Evolutionary conservation across 1,139 yeast species (phyloP).

Genomic region (Geotrichum fermentans): DNA sequence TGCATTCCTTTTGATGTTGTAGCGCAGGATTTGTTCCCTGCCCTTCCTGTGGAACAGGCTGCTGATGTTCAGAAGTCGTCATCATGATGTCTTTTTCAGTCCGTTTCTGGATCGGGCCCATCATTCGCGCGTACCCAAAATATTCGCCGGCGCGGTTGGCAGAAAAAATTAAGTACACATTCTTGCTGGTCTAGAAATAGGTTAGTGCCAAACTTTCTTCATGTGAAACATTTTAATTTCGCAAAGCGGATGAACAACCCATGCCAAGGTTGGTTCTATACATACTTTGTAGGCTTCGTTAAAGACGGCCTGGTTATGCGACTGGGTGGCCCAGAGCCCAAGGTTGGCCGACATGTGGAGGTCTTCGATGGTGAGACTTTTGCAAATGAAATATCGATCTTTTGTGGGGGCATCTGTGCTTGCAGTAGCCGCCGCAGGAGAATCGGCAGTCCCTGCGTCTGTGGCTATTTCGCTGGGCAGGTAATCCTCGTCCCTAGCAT

Average conservation of each 20-base stretch:
- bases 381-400: constrained; percentile 39
- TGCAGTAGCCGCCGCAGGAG: not conserved
- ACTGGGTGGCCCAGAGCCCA: constrained; percentile 41
- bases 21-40: not conserved
- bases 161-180: constrained; percentile 40
- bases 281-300: constrained; percentile 35
- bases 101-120: constrained; percentile 25
- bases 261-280: not conserved
- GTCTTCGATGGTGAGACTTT: constrained; percentile 39
- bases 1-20: not conserved
- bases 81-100: not conserved
- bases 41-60: not conserved
- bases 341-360: constrained; percentile 34
- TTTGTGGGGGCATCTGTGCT: not conserved
- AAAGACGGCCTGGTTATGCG: constrained; percentile 37
- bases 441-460: not conserved
- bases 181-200: constrained; percentile 26
- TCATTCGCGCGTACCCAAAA: constrained; percentile 41
- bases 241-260: not conserved
- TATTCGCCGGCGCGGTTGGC: constrained; percentile 41
- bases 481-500: not conserved
- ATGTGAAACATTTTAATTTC: not conserved
- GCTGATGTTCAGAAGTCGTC: not conserved
- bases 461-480: not conserved
- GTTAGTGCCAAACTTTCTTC: not conserved